Evolutionary conservation across 2,329 filamentous ascomycete species (phyloP).

Genomic region (Penicillium sp.): DNA sequence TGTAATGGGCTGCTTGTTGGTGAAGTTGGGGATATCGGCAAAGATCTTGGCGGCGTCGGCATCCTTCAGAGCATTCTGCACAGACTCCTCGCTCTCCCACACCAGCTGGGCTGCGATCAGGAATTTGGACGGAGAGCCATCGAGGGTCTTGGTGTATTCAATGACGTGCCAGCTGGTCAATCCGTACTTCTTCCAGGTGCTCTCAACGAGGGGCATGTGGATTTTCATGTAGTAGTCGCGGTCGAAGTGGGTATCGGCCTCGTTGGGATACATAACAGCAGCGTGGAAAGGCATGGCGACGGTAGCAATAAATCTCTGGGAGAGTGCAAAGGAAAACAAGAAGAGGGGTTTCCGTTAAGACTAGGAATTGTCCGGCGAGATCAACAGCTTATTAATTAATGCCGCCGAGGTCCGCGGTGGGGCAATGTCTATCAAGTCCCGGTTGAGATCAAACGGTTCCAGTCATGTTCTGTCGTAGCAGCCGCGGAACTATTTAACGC

Average conservation of each 20-base stretch:
- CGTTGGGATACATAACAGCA: slow-evolving; percentile 23
- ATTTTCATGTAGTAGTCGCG: slow-evolving; percentile 23
- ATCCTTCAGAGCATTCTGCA: slow-evolving; percentile 9
- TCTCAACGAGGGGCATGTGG: slow-evolving; percentile 25
- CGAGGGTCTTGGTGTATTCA: slow-evolving; percentile 17
- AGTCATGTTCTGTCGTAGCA: no score
- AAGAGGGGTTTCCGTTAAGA: not conserved
- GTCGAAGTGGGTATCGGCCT: slow-evolving; percentile 19
- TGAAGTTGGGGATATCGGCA: slow-evolving; percentile 25
- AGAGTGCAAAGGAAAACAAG: not conserved
- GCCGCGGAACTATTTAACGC: no score
- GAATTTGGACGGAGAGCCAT: slow-evolving; percentile 17
- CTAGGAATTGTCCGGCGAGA: not conserved
- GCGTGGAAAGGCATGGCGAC: slow-evolving; percentile 18
- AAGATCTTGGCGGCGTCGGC: slow-evolving; percentile 12
- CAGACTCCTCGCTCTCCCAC: slow-evolving; percentile 19
- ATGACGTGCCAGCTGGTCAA: slow-evolving; percentile 17
- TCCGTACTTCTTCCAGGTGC: slow-evolving; percentile 16
- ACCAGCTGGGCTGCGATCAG: slow-evolving; percentile 15
- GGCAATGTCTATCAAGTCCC: no score
- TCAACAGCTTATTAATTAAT: not conserved
- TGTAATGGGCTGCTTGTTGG: slow-evolving; percentile 21
- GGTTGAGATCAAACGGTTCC: no score
- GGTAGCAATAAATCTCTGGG: not conserved
- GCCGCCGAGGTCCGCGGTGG: no score